Evolutionary conservation across 805 yeast genomes (phyloP).

Genomic region (Candida golubevii): DNA sequence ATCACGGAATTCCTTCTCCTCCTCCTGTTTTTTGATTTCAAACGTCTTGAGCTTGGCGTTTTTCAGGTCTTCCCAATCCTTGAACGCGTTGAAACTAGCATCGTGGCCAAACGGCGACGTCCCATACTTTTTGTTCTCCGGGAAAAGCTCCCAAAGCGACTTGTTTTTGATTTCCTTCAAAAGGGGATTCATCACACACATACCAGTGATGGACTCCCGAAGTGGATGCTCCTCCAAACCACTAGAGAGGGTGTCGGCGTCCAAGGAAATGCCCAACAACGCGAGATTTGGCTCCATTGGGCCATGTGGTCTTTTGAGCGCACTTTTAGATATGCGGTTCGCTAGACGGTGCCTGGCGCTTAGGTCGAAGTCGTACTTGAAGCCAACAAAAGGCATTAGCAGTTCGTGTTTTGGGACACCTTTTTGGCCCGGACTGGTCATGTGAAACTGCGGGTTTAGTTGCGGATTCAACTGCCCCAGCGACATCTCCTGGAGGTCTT

Average conservation of each 20-base stretch:
- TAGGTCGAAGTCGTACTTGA: constrained; percentile 9
- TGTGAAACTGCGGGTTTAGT: constrained; percentile 13
- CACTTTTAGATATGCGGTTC: constrained; percentile 1
- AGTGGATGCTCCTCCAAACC: constrained; percentile 35
- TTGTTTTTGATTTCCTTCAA: constrained; percentile 36
- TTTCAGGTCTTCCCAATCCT: constrained; percentile 32
- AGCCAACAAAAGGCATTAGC: constrained; percentile 4
- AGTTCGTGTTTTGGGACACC: constrained; percentile 3
- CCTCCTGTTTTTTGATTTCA: constrained; percentile 13
- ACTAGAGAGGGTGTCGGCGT: constrained; percentile 18
- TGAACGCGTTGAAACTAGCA: constrained; percentile 25
- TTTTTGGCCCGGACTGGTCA: constrained; percentile 9
- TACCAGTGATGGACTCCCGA: constrained; percentile 36
- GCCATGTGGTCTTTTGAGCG: not conserved
- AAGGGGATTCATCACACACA: constrained; percentile 33
- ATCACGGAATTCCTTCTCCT: constrained; percentile 21
- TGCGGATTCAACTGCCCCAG: constrained; percentile 15
- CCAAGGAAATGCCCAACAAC: constrained; percentile 8
- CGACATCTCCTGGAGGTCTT: constrained; percentile 12
- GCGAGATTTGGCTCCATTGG: constrained; percentile 12
- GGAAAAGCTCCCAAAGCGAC: constrained; percentile 37
- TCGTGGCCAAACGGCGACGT: constrained; percentile 31
- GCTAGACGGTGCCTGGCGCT: constrained; percentile 6
- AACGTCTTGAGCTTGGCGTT: constrained; percentile 20
- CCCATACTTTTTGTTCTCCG: constrained; percentile 32